phyloP scores from a whole-genome alignment of 1,139 yeast species.

The Trichomonascaceae sp. region DNA sequence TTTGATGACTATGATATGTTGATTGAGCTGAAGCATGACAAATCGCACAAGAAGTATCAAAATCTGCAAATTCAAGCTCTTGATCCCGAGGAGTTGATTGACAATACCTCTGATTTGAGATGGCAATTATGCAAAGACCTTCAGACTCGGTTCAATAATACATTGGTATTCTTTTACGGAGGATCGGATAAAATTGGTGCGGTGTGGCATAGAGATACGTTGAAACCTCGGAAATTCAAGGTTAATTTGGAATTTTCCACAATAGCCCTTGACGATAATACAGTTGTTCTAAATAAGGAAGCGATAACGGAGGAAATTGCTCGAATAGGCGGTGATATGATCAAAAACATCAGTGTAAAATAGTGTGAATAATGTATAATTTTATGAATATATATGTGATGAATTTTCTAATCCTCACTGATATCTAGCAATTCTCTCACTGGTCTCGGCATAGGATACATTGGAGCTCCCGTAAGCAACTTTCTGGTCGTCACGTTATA shows the following conservation, averaged over 20 bases:
- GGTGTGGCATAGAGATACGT: slow-evolving; percentile 62
- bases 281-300: slow-evolving; percentile 64
- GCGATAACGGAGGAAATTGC: slow-evolving; percentile 68
- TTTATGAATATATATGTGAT: neutral
- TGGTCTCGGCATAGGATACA: slow-evolving; percentile 28
- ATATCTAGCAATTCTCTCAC: slow-evolving; percentile 15
- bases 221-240: slow-evolving; percentile 55
- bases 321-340: slow-evolving; percentile 66
- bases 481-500: slow-evolving; percentile 11
- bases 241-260: slow-evolving; percentile 75
- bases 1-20: slow-evolving; percentile 78
- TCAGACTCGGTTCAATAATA: slow-evolving; percentile 37
- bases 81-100: slow-evolving; percentile 23
- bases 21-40: slow-evolving; percentile 24
- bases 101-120: slow-evolving; percentile 22
- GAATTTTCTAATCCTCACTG: slow-evolving; percentile 3
- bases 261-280: slow-evolving; percentile 44
- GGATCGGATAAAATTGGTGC: slow-evolving; percentile 56
- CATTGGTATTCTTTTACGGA: slow-evolving; percentile 51
- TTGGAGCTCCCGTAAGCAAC: slow-evolving; percentile 20
- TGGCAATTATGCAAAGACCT: slow-evolving; percentile 30
- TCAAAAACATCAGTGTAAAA: slow-evolving; percentile 19
- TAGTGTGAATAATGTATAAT: neutral
- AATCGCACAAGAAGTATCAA: slow-evolving; percentile 43
- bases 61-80: slow-evolving; percentile 40